Conservation (phyloP, 1,284 basidiomycete genomes). For the Pterula multifida region DNA sequence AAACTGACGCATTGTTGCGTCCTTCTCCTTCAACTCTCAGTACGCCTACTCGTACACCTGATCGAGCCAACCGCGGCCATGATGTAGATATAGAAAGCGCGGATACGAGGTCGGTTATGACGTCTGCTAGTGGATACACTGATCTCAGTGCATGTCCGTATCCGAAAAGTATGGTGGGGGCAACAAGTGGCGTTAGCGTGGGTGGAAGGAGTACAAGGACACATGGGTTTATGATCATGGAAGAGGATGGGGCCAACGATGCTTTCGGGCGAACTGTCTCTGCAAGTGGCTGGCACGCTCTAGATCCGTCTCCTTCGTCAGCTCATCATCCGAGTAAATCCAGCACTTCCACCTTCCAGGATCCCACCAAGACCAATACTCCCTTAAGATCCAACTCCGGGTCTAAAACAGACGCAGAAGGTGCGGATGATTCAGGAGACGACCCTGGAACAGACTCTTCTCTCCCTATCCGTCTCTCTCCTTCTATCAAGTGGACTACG, state of each 20-base stretch:
- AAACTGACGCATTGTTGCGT: background rate
- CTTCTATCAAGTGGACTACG: background rate
- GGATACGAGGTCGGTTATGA: background rate
- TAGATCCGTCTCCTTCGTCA: background rate
- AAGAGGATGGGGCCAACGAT: background rate
- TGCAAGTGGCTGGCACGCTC: background rate
- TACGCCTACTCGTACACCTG: background rate
- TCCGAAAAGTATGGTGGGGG: background rate
- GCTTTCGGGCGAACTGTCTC: background rate
- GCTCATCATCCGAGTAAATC: background rate
- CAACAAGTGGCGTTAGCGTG: background rate
- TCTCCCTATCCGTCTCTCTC: background rate
- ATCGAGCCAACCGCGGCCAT: background rate
- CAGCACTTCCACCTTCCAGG: background rate
- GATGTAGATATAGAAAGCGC: background rate
- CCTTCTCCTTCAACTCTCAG: background rate
- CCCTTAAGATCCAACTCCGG: background rate
- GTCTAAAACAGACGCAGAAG: background rate
- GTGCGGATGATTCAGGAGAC: background rate
- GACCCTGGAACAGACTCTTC: background rate
- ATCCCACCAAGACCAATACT: background rate
- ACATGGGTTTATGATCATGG: constrained; percentile 2
- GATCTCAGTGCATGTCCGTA: background rate
- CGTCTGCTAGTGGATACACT: background rate
- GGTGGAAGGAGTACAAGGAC: background rate